Percentiles rank a stretch among this genome's conserved stretches.
These are phyloP conservation scores for Klebsormidium nitens DNA, from an alignment of 139 green algal species.

Conservation along the genomic window DNA sequence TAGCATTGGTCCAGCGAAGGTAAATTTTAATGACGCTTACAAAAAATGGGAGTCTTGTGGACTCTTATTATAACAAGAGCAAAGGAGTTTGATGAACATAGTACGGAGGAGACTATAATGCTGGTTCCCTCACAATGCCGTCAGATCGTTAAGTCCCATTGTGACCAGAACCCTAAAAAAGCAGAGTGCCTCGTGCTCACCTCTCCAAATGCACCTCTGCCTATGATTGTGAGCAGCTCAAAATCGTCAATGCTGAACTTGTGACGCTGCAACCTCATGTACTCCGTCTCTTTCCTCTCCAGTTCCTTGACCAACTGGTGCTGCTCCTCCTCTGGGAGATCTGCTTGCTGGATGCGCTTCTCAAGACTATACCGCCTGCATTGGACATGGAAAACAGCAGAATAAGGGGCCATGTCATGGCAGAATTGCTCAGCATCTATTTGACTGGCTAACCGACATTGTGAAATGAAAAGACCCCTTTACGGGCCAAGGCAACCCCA, in stretches of 20 bases:
- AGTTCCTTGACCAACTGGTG: conserved; percentile 53
- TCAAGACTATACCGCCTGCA: conserved; percentile 61
- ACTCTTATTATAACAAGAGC: too few species aligned
- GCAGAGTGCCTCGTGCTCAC: conserved; percentile 40
- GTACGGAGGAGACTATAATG: too few species aligned
- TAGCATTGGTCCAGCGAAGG: too few species aligned
- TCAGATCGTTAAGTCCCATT: too few species aligned
- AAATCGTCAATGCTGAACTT: conserved; percentile 83
- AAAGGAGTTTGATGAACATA: too few species aligned
- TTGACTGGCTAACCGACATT: too few species aligned
- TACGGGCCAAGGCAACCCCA: too few species aligned
- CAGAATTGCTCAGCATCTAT: too few species aligned
- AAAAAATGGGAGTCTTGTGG: background rate
- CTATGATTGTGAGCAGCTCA: conserved; percentile 92
- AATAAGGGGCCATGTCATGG: background rate
- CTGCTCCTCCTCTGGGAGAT: conserved; percentile 55
- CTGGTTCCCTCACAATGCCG: too few species aligned
- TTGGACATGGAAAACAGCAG: background rate
- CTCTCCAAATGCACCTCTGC: conserved; percentile 92
- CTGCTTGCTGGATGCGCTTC: conserved; percentile 54
- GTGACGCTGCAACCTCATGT: conserved; percentile 73
- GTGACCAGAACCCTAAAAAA: background rate
- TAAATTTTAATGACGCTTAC: too few species aligned
- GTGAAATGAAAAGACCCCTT: too few species aligned
- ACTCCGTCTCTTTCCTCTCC: conserved; percentile 69